Evolutionary conservation across 1,284 basidiomycete genomes (phyloP).

Genomic region (Marasmius tenuissimus): DNA sequence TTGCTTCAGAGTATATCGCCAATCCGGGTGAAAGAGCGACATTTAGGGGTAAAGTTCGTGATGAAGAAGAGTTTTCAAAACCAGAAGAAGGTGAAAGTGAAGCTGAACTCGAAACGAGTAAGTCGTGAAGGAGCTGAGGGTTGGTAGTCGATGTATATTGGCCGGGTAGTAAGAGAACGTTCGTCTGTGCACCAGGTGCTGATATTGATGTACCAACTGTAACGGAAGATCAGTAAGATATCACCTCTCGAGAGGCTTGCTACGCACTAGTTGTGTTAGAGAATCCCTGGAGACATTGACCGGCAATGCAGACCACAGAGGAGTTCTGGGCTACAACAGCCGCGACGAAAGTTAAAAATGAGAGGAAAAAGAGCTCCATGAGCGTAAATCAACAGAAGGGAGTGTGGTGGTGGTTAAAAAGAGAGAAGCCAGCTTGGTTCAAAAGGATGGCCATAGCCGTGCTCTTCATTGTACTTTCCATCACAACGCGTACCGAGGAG

Average conservation of each 20-base stretch:
- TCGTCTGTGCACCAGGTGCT: constrained; percentile 47
- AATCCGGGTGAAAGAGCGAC: constrained; percentile 66
- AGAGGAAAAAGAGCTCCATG: background rate
- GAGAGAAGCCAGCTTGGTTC: background rate
- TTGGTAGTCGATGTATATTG: constrained; percentile 70
- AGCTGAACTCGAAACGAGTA: constrained; percentile 63
- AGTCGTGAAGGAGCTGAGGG: constrained; percentile 65
- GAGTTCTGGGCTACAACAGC: constrained; percentile 52
- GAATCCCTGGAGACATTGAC: constrained; percentile 76
- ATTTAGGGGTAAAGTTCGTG: constrained; percentile 59
- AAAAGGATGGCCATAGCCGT: background rate
- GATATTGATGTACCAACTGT: constrained; percentile 68
- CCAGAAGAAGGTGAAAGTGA: constrained; percentile 58
- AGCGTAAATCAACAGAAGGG: background rate
- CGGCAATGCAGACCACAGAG: constrained; percentile 72
- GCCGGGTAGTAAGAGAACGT: constrained; percentile 68
- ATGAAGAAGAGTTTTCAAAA: constrained; percentile 53
- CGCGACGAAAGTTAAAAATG: background rate
- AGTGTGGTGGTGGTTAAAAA: background rate
- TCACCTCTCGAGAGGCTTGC: background rate
- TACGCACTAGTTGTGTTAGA: constrained; percentile 68
- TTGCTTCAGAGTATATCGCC: constrained; percentile 53
- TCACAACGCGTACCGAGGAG: background rate
- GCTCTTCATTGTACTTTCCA: background rate
- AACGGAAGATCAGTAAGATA: constrained; percentile 14